Evolutionary conservation across 805 yeast genomes (phyloP), one percentile per base, ranked within the genome.

Genomic region (Millerozyma miso): DNA sequence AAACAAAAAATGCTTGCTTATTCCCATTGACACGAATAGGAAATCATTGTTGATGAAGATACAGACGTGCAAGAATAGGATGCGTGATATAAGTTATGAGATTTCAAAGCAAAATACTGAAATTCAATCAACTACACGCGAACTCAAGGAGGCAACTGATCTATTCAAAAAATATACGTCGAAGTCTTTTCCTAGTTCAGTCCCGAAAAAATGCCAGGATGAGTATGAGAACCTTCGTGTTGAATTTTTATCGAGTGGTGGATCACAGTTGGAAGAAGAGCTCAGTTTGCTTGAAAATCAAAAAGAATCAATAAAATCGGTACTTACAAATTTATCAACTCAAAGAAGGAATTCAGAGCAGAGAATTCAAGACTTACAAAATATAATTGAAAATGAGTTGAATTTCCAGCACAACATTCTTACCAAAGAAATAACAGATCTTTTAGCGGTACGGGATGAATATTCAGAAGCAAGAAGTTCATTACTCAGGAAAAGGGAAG

Each of bases 21-120:
- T 85, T 20, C 95, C 95, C 1, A 56, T 83, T 3, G 74, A 72
- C 26, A 77, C 88, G 5, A 80, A 79, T 46, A 74, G 74, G 42
- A 67, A 68, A 8, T 69, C 83, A 7, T 52, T 77, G 0, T 50
- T 56, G 8, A 70, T 70, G 38, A 82, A 80, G 47, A 63, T 80
- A 2, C 53, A 55, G 4, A 72, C 72, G 31, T 67, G 72, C 37
- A 71, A 71, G 38, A 67, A 65, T 31, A 77, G 81, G 55, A 64
- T 78, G 4, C 66, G 61, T 19, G 79, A 79, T 35, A 58, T 87
- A 16, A 46, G 61, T 2, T 56, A 55, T 2, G 95, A 88, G 52
- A 60, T 75, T 13, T 64, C 65, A 4, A 69, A 54, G 49, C 64
- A 16, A 52, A 60, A 1, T 64, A 62, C 13, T 74, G 77, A 2